These are phyloP conservation scores for Scutellaria minor DNA, from an alignment of 257 asterid genomes.

Conservation along the genomic window DNA sequence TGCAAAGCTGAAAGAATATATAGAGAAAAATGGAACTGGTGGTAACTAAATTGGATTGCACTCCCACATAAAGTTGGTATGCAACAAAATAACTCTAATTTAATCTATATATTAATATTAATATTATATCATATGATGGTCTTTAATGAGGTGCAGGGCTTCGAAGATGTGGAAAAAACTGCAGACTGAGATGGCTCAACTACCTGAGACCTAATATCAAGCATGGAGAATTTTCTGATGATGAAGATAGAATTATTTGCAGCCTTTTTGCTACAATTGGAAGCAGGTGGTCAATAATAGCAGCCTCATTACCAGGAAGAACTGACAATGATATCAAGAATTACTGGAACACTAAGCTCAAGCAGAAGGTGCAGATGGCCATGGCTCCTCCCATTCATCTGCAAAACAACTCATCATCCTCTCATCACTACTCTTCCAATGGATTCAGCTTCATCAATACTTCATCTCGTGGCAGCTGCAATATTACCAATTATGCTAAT, in stretches of 20 bases:
- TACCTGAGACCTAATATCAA: conserved; percentile 82
- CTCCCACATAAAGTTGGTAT: conserved; percentile 81
- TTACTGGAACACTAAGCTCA: conserved; percentile 95
- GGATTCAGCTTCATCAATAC: too few species aligned
- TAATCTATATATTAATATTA: too few species aligned
- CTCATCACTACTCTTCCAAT: background rate
- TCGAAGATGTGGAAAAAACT: conserved; percentile 81
- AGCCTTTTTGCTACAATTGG: conserved; percentile 73
- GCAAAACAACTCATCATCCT: too few species aligned
- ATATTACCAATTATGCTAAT: too few species aligned
- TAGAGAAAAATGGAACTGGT: conserved; percentile 72
- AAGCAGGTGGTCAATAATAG: conserved; percentile 80
- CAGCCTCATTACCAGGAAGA: conserved; percentile 80
- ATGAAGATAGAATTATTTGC: conserved; percentile 76
- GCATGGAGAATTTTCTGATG: conserved; percentile 79
- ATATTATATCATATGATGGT: too few species aligned
- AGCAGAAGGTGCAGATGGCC: conserved; percentile 41
- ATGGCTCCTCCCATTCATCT: too few species aligned
- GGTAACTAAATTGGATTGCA: conserved; percentile 90
- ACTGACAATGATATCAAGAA: conserved; percentile 90
- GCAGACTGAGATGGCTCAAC: conserved; percentile 90
- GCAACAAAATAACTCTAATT: too few species aligned
- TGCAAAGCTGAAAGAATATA: conserved; percentile 67
- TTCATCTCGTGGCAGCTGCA: too few species aligned
- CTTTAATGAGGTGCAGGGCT: conserved; percentile 42